Base-by-base conservation (phyloP, 2,329 filamentous ascomycete species). In the Dothistroma pini region DNA sequence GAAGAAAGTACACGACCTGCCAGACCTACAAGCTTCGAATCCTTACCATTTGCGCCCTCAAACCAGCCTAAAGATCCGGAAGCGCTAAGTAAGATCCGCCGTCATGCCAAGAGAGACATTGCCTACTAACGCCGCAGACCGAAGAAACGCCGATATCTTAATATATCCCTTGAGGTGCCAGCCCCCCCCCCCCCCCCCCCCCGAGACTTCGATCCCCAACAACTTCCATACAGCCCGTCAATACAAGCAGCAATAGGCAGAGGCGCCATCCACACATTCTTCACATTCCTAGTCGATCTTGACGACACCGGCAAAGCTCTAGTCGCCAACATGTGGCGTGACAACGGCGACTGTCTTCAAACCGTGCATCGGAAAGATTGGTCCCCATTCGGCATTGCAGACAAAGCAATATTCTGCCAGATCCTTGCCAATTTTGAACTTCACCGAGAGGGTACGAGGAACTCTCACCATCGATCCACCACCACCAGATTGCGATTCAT, bases 71-170 rank as follows among this genome's bases (percentile, higher is more conserved):
- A 35, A 31, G 56, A 61, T 44, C 31, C 56, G 14, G 34, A 19
- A 4, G 56, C 59, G 10, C 44, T 58, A 9, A 54, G 55, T 44
- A 56, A 56, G 21, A 58, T 61, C 29, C 55, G 59, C 25, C 59
- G 59, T 16, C 59, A 61, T 41, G 59, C 59, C 16, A 61, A 58
- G 56, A 61, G 58, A 44, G 56, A 61, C 22, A 61, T 61, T 21
- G 59, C 51, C n/a, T 51, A 54, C 16, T 51, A 51, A 44, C 41
- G 59, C 29, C 56, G 59, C 19, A 57, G 51, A 51, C 59, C 56
- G 8, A 61, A 61, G 56, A 61, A 61, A 50, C 51, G 32, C 32
- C 55, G 59, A 9, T 52, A 55, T 32, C n/a, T 58, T 16, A 41
- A 53, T 16, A 49, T 59, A 12, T 29, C 41, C 21, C 14, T 59